phyloP scores from a whole-genome alignment of 2,329 filamentous ascomycete genomes.

The Alternaria sp. region DNA sequence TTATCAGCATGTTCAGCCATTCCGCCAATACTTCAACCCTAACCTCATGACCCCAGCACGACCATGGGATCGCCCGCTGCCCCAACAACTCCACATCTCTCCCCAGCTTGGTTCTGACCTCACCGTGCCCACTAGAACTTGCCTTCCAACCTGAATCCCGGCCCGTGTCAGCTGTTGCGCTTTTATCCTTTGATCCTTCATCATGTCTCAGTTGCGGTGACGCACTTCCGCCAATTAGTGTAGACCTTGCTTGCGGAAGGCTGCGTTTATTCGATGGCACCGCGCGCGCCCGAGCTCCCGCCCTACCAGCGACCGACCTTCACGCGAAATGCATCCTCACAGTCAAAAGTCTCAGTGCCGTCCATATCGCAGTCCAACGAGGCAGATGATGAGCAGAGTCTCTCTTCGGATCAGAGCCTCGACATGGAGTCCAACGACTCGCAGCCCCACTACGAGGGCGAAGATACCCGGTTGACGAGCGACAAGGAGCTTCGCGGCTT shows the following conservation, averaged over 20 bases:
- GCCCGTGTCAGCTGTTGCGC: constrained; percentile 6
- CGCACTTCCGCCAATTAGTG: constrained; percentile 38
- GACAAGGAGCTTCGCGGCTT: constrained; percentile 87
- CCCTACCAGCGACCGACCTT: constrained; percentile 35
- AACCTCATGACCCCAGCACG: constrained; percentile 14
- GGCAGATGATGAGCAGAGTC: constrained; percentile 55
- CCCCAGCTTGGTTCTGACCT: constrained; percentile 11
- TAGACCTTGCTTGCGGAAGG: constrained; percentile 16
- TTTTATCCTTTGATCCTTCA: constrained; percentile 8
- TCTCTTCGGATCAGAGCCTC: constrained; percentile 41
- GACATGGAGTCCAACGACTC: constrained; percentile 46
- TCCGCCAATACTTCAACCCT: constrained; percentile 18
- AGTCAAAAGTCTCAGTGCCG: constrained; percentile 47
- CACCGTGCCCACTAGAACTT: neutral
- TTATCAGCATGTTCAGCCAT: constrained; percentile 27
- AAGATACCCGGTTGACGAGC: constrained; percentile 90
- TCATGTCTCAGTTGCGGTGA: constrained; percentile 31
- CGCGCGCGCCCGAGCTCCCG: constrained; percentile 34
- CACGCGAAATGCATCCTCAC: constrained; percentile 41
- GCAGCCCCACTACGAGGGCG: constrained; percentile 72
- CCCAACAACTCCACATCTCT: constrained; percentile 20
- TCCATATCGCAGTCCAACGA: constrained; percentile 51
- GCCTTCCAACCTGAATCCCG: constrained; percentile 1
- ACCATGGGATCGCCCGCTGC: constrained; percentile 18
- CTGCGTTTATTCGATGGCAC: constrained; percentile 36